Base-by-base conservation (phyloP, 169 alveolate species). In the Plasmodium fragile region DNA sequence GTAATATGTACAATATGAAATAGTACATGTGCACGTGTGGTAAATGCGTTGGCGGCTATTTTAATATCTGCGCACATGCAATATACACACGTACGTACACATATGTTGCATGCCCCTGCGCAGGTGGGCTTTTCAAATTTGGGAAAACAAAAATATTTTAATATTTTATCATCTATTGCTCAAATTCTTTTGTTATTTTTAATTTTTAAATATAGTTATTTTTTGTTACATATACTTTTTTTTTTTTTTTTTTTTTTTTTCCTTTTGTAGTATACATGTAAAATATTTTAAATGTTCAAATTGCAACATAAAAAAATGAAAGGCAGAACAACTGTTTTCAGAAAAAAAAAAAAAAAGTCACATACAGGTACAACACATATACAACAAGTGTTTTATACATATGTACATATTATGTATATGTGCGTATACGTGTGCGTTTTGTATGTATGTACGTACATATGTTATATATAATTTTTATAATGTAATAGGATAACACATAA, bases 161-260 rank as follows among this genome's bases (percentile, higher is more conserved):
- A 84, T 52, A 45, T 36, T 73, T 49, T 65, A 70, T 83, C 28
- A 84, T 84, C 55, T 72, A 28, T 72, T 72, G 59, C 34, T 72
- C 93, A 84, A 84, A 84, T 84, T 72, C 79, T 84, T 39, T 83
- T 72, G 55, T 84, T 73, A 84, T 84, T 43, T 83, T 83, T 70
- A 83, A 83, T 83, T 84, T 84, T 84, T 72, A 49, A 73, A 84
- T 73, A 32, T 84, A 75, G 72, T 72, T 72, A 65, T 84, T 73
- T 73, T 84, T 69, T 25, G 59, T 52, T 84, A 71, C 18, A 72
- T 84, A 16, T 32, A n/a, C 73, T 69, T 25, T 49, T 72, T 49
- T 84, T 69, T 25, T 49, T 72, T 83, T 41, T 28, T 43, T 83
- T 25, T 30, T 25, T 71, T 72, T 83, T 83, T 71, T 84, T 83